Evolutionary conservation across 1,284 basidiomycete species (phyloP), one percentile per base, ranked within the genome.

Genomic region (Pyrrhoderma noxium): DNA sequence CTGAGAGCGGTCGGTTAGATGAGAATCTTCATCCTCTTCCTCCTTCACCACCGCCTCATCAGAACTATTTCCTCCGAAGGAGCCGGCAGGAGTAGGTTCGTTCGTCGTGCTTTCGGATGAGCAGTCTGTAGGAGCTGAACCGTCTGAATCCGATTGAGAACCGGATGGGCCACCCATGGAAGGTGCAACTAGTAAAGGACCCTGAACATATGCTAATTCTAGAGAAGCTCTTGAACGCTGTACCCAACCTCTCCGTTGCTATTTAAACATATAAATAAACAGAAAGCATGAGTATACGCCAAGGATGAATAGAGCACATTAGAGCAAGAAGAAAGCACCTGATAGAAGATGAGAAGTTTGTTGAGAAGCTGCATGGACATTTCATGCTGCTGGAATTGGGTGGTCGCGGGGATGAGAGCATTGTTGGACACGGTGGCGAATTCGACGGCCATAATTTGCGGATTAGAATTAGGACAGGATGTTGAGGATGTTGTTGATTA

Each of bases 241-340:
- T 3, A 84, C 75, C 81, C 83, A 85, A 66, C 75, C 75, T 40
- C 77, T 65, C 83, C 79, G 58, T 79, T 72, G 60, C 48, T 49
- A 40, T 19, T 5, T 18, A 7, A 14, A 40, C 7, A 7, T 18
- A 5, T 22, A 40, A 14, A 40, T 7, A 40, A 18, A n/a, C 4
- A n/a, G 38, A 40, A 40, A 18, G 38, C 11, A 37, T 37, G 35
- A 37, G 16, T 16, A 16, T 37, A 37, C 35, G 35, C n/a, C n/a
- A n/a, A 31, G 27, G 11, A 5, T 5, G 27, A 31, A 5, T 31
- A 31, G 27, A 5, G 5, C 27, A 31, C 11, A 11, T 31, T 31
- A 11, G 11, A 31, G 27, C 11, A 31, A 31, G 27, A 31, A 31
- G 27, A 31, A 47, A 37, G 46, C 16, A 47, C 46, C 55, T 82